Evolutionary conservation across 768 basidiomycete genomes (phyloP).

Genomic region (Tylopilus felleus): DNA sequence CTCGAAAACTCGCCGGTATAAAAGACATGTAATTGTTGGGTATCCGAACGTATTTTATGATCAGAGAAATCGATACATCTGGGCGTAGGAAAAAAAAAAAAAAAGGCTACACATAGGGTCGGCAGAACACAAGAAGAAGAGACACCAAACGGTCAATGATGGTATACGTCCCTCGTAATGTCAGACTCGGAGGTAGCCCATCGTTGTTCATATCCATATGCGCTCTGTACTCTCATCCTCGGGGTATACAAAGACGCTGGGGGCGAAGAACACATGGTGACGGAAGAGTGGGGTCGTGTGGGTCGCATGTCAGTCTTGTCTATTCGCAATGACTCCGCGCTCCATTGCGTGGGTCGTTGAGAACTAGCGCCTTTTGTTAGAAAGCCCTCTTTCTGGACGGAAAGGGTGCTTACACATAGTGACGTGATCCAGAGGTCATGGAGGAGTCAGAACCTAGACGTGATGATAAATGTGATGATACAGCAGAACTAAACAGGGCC

Average conservation of each 20-base stretch:
- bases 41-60: background rate
- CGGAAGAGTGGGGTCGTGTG: background rate
- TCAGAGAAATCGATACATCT: constrained; percentile 6
- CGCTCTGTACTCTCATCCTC: background rate
- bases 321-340: background rate
- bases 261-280: background rate
- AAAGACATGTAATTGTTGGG: background rate
- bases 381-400: background rate
- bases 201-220: constrained; percentile 11
- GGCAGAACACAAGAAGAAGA: background rate
- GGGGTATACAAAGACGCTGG: constrained; percentile 1
- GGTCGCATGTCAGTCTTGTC: constrained; percentile 7
- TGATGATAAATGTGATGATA: constrained; percentile 52
- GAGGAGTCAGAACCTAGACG: constrained; percentile 31
- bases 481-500: constrained; percentile 42
- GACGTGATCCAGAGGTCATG: constrained; percentile 7
- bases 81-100: background rate
- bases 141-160: constrained; percentile 2
- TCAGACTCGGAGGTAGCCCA: constrained; percentile 27
- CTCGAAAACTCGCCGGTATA: no score
- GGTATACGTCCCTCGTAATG: constrained; percentile 16
- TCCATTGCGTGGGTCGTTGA: constrained; percentile 6
- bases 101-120: background rate
- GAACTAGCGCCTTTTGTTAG: constrained; percentile 8
- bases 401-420: constrained; percentile 21